phyloP scores from a whole-genome alignment of 1,284 basidiomycete genomes.

The Trametes versicolor region DNA sequence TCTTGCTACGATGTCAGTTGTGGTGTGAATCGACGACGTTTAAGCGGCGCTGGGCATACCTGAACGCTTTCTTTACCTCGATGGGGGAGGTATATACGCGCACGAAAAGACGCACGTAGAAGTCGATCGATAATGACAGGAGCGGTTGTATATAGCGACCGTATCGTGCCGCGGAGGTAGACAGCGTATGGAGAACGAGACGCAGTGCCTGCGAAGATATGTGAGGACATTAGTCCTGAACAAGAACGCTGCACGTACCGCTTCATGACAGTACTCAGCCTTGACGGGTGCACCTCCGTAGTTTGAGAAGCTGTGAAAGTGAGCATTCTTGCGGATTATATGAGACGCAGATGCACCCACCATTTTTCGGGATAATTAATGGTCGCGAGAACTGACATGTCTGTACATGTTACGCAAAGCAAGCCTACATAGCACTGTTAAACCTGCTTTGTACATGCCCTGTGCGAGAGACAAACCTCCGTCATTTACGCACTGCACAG shows the following conservation, averaged over 20 bases:
- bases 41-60: constrained; percentile 57
- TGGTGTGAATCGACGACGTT: constrained; percentile 15
- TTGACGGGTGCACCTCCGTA: constrained; percentile 96
- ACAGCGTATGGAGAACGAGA: constrained; percentile 87
- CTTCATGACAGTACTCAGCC: constrained; percentile 95
- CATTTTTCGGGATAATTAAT: constrained; percentile 98
- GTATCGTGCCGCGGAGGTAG: constrained; percentile 90
- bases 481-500: constrained; percentile 91
- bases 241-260: constrained; percentile 55
- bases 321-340: neutral
- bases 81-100: constrained; percentile 79
- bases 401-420: constrained; percentile 96
- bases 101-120: constrained; percentile 95
- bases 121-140: constrained; percentile 96
- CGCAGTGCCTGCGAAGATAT: constrained; percentile 74
- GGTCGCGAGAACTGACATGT: constrained; percentile 93
- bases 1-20: constrained; percentile 64
- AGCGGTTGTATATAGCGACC: constrained; percentile 93
- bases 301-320: constrained; percentile 79
- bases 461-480: constrained; percentile 65
- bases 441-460: neutral
- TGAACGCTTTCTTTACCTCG: constrained; percentile 88
- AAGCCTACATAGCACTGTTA: constrained; percentile 63
- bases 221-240: neutral
- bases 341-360: constrained; percentile 52